phyloP scores from a whole-genome alignment of 2,329 filamentous ascomycete genomes.

The Neofusicoccum parvum region DNA sequence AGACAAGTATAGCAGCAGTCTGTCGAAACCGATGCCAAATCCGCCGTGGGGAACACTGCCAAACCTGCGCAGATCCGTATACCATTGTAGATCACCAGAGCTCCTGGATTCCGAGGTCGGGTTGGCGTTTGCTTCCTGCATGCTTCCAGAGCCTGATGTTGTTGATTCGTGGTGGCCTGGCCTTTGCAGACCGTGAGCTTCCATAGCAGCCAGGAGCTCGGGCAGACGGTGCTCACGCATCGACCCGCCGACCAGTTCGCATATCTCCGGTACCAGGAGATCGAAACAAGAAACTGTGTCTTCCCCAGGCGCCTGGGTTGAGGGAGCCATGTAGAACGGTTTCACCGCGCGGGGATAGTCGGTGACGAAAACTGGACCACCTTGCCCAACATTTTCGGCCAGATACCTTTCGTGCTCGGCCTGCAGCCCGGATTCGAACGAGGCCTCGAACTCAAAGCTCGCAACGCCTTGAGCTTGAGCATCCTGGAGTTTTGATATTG shows the following conservation, averaged over 20 bases:
- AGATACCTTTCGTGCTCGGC: constrained; percentile 93
- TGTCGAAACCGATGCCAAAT: constrained; percentile 88
- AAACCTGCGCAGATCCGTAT: constrained; percentile 83
- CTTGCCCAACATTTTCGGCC: constrained; percentile 65
- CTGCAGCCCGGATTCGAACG: constrained; percentile 75
- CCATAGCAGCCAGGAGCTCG: constrained; percentile 71
- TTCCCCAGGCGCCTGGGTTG: constrained; percentile 23
- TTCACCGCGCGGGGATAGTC: constrained; percentile 89
- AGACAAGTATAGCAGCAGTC: constrained; percentile 79
- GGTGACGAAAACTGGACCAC: constrained; percentile 82
- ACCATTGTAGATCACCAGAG: constrained; percentile 70
- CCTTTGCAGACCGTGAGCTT: constrained; percentile 62
- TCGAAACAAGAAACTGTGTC: constrained; percentile 86
- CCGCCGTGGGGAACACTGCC: constrained; percentile 91
- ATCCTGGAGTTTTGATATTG: constrained; percentile 68
- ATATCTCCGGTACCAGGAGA: constrained; percentile 80
- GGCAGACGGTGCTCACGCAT: constrained; percentile 80
- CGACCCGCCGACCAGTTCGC: constrained; percentile 85
- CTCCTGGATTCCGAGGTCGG: not conserved
- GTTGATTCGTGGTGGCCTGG: constrained; percentile 21
- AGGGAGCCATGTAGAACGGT: constrained; percentile 83
- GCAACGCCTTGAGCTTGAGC: constrained; percentile 53
- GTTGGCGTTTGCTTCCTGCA: not conserved
- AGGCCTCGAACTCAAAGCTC: constrained; percentile 68
- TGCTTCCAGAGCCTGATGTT: not conserved